Evolutionary conservation across 192 early-diverging fungal genomes (phyloP).

Genomic region (Umbelopsis ramanniana): DNA sequence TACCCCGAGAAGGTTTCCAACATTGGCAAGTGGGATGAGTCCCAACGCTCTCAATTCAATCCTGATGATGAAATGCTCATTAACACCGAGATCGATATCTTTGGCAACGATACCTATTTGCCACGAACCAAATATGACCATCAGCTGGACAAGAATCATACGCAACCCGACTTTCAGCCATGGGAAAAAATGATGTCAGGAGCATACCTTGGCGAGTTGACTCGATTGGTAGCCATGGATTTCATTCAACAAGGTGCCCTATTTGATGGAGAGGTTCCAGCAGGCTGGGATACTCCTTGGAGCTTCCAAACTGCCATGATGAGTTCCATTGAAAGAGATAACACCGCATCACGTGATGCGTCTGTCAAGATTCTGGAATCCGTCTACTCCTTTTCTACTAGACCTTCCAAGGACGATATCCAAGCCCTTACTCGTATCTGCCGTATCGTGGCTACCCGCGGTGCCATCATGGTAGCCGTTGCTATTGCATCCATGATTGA

Average conservation of each 20-base stretch:
- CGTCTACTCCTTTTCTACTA: constrained; percentile 55
- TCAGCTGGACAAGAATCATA: constrained; percentile 76
- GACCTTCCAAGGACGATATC: constrained; percentile 69
- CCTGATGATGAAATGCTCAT: constrained; percentile 83
- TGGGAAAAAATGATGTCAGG: constrained; percentile 98
- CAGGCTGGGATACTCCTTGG: constrained; percentile 62
- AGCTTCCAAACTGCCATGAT: constrained; percentile 53
- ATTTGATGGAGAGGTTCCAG: constrained; percentile 68
- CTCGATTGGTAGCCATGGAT: constrained; percentile 79
- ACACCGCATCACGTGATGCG: constrained; percentile 60
- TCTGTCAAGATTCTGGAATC: constrained; percentile 65
- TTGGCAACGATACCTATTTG: constrained; percentile 74
- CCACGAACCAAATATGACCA: constrained; percentile 88
- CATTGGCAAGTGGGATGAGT: constrained; percentile 75
- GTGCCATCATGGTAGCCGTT: constrained; percentile 78
- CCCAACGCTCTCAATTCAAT: constrained; percentile 40
- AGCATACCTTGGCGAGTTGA: constrained; percentile 92
- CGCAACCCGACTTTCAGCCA: constrained; percentile 82
- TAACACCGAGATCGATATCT: constrained; percentile 95
- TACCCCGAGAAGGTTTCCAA: constrained; percentile 83
- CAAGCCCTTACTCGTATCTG: constrained; percentile 73
- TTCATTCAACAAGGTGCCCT: constrained; percentile 79
- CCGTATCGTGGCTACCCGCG: constrained; percentile 78
- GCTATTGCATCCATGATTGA: constrained; percentile 64
- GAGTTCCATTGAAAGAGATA: constrained; percentile 53